Evolutionary conservation across 805 yeast species (phyloP).

Genomic region (Starmerella vitae): DNA sequence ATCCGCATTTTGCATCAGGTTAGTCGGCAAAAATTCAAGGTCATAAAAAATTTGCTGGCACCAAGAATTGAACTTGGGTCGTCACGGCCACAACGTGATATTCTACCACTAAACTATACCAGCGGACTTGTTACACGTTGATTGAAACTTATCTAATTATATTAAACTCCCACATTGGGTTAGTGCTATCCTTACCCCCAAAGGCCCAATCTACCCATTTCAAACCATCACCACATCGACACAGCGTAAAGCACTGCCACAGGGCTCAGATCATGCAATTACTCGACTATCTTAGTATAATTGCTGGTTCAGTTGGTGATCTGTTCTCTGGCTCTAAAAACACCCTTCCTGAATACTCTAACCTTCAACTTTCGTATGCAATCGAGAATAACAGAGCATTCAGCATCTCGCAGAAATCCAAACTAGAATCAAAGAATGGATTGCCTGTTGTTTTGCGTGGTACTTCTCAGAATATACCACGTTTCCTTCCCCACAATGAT

Average conservation of each 20-base stretch:
- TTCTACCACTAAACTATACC: constrained; percentile 56
- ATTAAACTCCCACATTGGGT: background rate
- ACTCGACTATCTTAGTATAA: background rate
- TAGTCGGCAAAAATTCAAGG: no score
- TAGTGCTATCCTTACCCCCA: no score
- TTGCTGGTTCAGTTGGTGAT: background rate
- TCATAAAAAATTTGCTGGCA: constrained; percentile 38
- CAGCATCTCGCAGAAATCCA: background rate
- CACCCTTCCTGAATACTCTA: background rate
- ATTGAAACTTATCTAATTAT: background rate
- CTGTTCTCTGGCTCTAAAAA: background rate
- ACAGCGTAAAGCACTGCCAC: background rate
- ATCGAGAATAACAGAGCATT: constrained; percentile 4
- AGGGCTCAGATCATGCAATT: background rate
- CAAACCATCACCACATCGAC: no score
- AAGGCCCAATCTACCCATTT: no score
- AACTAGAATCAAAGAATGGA: background rate
- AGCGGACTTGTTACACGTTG: constrained; percentile 20
- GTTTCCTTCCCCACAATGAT: constrained; percentile 3
- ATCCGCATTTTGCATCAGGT: no score
- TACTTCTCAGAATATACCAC: constrained; percentile 6
- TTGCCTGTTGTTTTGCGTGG: background rate
- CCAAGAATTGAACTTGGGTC: constrained; percentile 67
- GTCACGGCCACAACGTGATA: constrained; percentile 62
- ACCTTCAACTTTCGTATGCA: constrained; percentile 8